These are phyloP conservation scores for Pinus tabuliformis DNA, from an alignment of 75 land plant genomes.

Conservation along the genomic window DNA sequence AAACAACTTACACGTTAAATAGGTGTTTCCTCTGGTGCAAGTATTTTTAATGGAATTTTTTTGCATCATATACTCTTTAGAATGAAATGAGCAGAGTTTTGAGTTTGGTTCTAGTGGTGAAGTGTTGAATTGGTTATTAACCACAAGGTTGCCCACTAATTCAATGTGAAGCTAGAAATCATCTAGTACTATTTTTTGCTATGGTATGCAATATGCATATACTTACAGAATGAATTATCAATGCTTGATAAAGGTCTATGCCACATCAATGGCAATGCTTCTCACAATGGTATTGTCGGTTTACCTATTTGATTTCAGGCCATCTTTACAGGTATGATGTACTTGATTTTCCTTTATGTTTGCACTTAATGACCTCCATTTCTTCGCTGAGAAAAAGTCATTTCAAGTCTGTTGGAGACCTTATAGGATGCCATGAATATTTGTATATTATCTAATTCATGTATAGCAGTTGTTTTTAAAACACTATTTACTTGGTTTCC, in stretches of 20 bases:
- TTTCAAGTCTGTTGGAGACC: background rate
- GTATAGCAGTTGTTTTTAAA: background rate
- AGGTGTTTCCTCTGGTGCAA: background rate
- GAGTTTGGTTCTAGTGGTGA: background rate
- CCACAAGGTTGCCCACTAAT: background rate
- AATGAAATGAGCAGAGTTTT: background rate
- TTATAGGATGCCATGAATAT: background rate
- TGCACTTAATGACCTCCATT: background rate
- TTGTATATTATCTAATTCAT: background rate
- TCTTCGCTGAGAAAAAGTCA: background rate
- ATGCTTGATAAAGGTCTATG: conserved; percentile 66
- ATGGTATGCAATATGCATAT: conserved; percentile 1
- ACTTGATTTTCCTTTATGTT: background rate
- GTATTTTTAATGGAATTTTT: background rate
- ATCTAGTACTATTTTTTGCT: background rate
- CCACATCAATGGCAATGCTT: conserved; percentile 99
- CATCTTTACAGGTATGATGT: conserved; percentile 76
- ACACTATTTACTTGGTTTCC: background rate
- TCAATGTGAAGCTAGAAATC: background rate
- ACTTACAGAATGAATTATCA: background rate
- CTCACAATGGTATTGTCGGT: conserved; percentile 88
- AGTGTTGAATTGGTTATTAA: background rate
- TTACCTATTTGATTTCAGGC: conserved; percentile 74
- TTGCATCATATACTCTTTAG: background rate
- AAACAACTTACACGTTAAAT: background rate